Base-by-base conservation (phyloP, 768 basidiomycete genomes). In the Auriculariales sp. region DNA sequence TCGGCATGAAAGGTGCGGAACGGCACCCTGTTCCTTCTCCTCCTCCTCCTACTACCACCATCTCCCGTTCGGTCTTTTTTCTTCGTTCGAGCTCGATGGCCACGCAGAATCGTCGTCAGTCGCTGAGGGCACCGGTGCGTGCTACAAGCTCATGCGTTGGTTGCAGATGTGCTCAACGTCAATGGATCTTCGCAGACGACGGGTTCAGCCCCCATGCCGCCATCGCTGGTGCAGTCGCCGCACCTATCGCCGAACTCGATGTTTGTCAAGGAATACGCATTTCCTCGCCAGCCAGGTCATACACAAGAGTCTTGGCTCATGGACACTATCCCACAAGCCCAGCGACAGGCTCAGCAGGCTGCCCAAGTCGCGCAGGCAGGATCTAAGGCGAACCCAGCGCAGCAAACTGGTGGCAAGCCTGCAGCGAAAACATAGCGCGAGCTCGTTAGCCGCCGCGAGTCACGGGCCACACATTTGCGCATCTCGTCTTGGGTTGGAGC, bases 141-240 rank as follows among this genome's bases (percentile, higher is more conserved):
- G 12, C 44, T 14, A 14, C 15, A 14, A 12, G 25, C 15, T 46
- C 15, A 46, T 46, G 15, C 44, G 12, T 24, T 15, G 15, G 44
- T 15, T 46, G 14, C 12, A 12, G 44, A 24, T 24, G 25, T 46
- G 44, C 14, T 12, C 11, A 34, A 11, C 33, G 33, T 17, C 11
- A 11, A 34, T 11, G 11, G 11, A 34, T 17, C 33, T 17, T 34
- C 17, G 10, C 46, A 32, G 28, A 30, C 46, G 31, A 47, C 46
- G 46, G 17, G 32, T 24, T 45, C 44, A 12, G 48, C 6, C 1
- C 48, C 48, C 31, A 29, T 34, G 22, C 48, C 48, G 31, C 48
- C 48, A 17, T 49, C 48, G 32, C 48, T 49, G n/a, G 35, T 49
- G 32, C 33, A 36, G 29, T 49, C 48, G 32, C 48, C 29, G 31